Base-by-base conservation (phyloP, 2,329 filamentous ascomycete species). In the Fonsecaea pedrosoi region DNA sequence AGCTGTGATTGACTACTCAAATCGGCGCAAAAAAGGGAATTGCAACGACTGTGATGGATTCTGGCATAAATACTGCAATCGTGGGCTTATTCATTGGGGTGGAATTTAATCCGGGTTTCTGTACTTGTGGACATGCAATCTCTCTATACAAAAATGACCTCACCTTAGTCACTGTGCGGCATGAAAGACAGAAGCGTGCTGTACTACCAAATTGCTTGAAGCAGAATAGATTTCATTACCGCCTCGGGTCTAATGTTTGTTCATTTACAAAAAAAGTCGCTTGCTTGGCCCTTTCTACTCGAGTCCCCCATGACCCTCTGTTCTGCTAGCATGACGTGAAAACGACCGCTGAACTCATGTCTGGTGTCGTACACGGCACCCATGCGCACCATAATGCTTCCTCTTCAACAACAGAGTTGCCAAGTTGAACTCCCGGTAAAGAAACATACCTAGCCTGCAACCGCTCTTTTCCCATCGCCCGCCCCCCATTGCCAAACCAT, bases 401-500 rank as follows among this genome's bases (percentile, higher is more conserved):
- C 55, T 10, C 58, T 35, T 40, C 48, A 25, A 25, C 25, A 48
- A 38, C 48, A 30, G 40, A 21, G 34, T 57, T 35, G 48, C 54
- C 42, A 60, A 54, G 30, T 45, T 53, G 48, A 63, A 68, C 63
- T 58, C 63, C 62, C 25, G 53, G 59, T 50, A 60, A 66, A 65
- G 60, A 59, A 66, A 56, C 45, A 53, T 32, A 40, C 60, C 64
- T 35, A 60, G 42, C 50, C 60, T 54, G 60, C 60, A 54, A 50
- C 60, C 53, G 50, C 60, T 59, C 58, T 62, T 66, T 64, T 64
- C 63, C 66, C 59, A 61, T 64, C 53, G 60, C 63, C 64, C 55
- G 63, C 35, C 60, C 60, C 54, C 67, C 42, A 25, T 25, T 21
- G 61, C 54, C 54, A 54, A 64, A 54, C 67, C 57, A 56, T 67